These are phyloP conservation scores for Xylariomycetidae sp. DNA, from an alignment of 2,329 filamentous ascomycete genomes.

Conservation along the genomic window DNA sequence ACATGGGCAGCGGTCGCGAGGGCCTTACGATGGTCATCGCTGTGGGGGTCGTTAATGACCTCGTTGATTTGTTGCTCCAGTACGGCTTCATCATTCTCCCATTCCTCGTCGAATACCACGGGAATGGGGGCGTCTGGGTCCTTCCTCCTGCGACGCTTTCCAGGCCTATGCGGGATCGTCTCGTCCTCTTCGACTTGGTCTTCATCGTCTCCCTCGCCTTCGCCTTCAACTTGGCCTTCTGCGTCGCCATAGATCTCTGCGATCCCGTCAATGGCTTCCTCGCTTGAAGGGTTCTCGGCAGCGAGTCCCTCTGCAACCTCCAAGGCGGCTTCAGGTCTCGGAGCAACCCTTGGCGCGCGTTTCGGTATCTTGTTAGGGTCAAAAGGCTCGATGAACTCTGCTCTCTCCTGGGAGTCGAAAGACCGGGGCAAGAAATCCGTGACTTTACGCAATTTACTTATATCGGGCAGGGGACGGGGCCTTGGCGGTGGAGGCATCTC, in stretches of 20 bases:
- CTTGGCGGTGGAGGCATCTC: slow-evolving; percentile 27
- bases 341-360: slow-evolving; percentile 17
- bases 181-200: slow-evolving; percentile 25
- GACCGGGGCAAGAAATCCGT: slow-evolving; percentile 25
- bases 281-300: slow-evolving; percentile 29
- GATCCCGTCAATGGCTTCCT: slow-evolving; percentile 40
- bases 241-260: slow-evolving; percentile 21
- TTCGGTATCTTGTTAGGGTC: slow-evolving; percentile 21
- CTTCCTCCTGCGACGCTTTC: slow-evolving; percentile 25
- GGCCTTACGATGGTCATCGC: slow-evolving; percentile 47
- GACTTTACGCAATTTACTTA: slow-evolving; percentile 24
- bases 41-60: slow-evolving; percentile 60
- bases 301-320: slow-evolving; percentile 22
- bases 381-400: slow-evolving; percentile 23
- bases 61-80: slow-evolving; percentile 68
- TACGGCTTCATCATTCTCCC: slow-evolving; percentile 58
- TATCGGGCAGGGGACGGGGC: slow-evolving; percentile 24
- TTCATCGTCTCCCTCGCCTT: slow-evolving; percentile 26
- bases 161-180: neutral
- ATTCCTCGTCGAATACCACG: slow-evolving; percentile 58
- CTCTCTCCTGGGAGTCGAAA: slow-evolving; percentile 21
- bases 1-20: slow-evolving; percentile 55
- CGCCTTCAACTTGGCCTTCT: slow-evolving; percentile 31
- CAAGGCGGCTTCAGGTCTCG: slow-evolving; percentile 12
- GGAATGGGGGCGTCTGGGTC: slow-evolving; percentile 30